phyloP scores from a whole-genome alignment of 495 filamentous ascomycete genomes.

The Penicillium desertorum region DNA sequence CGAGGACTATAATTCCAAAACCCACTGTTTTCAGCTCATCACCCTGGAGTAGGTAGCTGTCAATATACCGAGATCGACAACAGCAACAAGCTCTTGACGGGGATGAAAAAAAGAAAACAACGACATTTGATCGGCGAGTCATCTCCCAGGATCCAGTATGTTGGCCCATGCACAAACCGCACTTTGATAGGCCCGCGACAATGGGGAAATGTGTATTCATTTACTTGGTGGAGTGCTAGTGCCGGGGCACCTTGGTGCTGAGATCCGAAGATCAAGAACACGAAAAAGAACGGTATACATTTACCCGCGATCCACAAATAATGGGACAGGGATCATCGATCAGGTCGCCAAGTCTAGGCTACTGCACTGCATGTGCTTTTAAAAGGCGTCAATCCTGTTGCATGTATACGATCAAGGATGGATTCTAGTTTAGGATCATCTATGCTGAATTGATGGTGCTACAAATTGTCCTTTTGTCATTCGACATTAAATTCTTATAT shows the following conservation, averaged over 20 bases:
- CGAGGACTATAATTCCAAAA: background rate
- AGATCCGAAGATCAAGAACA: slow-evolving; percentile 23
- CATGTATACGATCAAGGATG: slow-evolving; percentile 20
- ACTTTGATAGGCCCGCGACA: slow-evolving; percentile 27
- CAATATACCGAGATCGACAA: slow-evolving; percentile 21
- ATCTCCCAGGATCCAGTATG: slow-evolving; percentile 30
- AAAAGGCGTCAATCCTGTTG: slow-evolving; percentile 16
- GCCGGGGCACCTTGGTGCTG: slow-evolving; percentile 10
- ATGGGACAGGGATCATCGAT: slow-evolving; percentile 20
- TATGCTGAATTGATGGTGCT: slow-evolving; percentile 28
- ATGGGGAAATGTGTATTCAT: slow-evolving; percentile 4
- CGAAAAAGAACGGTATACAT: too few relatives aligned
- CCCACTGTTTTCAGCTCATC: background rate
- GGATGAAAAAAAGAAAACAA: slow-evolving; percentile 2
- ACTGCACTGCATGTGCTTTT: slow-evolving; percentile 11
- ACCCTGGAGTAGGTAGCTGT: slow-evolving; percentile 4
- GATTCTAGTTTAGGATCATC: slow-evolving; percentile 37
- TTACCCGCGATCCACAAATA: slow-evolving; percentile 19
- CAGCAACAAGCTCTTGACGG: background rate
- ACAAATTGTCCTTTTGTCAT: slow-evolving; percentile 8
- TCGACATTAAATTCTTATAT: slow-evolving; percentile 8
- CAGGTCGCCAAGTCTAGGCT: slow-evolving; percentile 17
- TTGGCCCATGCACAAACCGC: slow-evolving; percentile 29
- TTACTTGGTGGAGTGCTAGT: too few relatives aligned
- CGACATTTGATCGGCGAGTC: slow-evolving; percentile 24